Evolutionary conservation across 2,329 filamentous ascomycete genomes (phyloP), one percentile per base, ranked within the genome.

Genomic region (Juglanconis juglandina): DNA sequence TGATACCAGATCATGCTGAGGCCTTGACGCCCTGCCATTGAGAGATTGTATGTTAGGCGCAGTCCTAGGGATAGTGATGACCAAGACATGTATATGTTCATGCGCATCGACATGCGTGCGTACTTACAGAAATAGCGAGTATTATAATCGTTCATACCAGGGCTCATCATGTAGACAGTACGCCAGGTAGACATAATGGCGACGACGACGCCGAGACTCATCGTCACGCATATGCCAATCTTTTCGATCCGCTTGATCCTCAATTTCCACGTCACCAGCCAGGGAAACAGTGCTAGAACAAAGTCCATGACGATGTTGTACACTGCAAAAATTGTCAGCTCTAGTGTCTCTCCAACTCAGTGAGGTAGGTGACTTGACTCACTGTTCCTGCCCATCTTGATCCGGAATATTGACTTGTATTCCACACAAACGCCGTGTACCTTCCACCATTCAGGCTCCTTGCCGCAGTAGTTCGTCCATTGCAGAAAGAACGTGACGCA

Each of bases 261-360:
- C 55, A 83, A 64, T 6, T 73, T 73, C 69, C 77, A 78, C 1
- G 77, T 79, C 37, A 83, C 75, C 44, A 79, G 64, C 79, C 79
- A 82, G 3, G 80, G 80, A 58, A 82, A 79, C 4, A 71, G 60
- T 0, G 81, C 79, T 64, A 83, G 77, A 0, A 80, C 66, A 52
- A 83, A 81, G 63, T 83, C 81, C 75, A 81, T 82, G 33, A 82
- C 72, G 60, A 82, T 78, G 66, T 82, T 82, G 68, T 79, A 81
- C 4, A 79, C 79, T 81, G 62, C 5, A 24, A 24, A 32, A 11
- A 11, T 2, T 32, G 17, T 48, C 11, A 48, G 24, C 46, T 48
- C 17, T 3, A 32, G 24, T 1, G 24, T 11, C 17, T 5, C 39
- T 10, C 10, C 39, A 2, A 24, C 39, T 4, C 6, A 11, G 39